Evolutionary conservation across 139 green algal species (phyloP), one percentile per base, ranked within the genome.

Genomic region (Volvox reticuliferus): DNA sequence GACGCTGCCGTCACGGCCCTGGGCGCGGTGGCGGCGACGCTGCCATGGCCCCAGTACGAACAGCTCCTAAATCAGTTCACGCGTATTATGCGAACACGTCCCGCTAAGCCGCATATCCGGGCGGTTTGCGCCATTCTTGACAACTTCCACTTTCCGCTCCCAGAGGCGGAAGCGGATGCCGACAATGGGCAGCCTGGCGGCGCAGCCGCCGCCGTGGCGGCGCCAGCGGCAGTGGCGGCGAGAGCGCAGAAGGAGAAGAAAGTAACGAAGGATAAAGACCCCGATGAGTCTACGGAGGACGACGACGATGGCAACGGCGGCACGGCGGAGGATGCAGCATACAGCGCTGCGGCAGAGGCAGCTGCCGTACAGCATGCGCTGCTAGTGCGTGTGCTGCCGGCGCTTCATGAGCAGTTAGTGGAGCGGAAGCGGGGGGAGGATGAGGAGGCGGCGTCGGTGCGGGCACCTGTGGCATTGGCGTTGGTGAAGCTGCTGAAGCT

Each of bases 401-500:
- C 89, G 22, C 92, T 98, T 86, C 93, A 93, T 62, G 76, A 65
- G 19, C 88, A 93, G 75, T 90, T 98, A 77, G 93, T 98, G 9
- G 75, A 94, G 71, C 55, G 32, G 9, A 75, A 76, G 71, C 71
- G 73, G 19, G 73, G 73, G 21, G 86, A 90, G n/a, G 73, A 81
- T 75, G 85, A 82, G 37, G 73, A 84, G 69, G 71, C 30, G 50
- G 73, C 73, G 50, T n/a, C 17, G 1, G 95, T 97, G 37, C 89
- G 97, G 0, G 94, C 96, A 18, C 95, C 96, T 24, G 96, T 99
- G 71, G 97, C 96, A 5, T 86, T 98, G 76, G 97, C 97, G 24
- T 67, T 99, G 16, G 95, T 98, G 30, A 97, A 98, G 92, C 91
- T 98, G 67, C 91, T 98, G 55, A 94, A 94, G 88, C 93, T 97